Conservation (phyloP, 345 rosid genomes). For the Eutrema heterophyllum region DNA sequence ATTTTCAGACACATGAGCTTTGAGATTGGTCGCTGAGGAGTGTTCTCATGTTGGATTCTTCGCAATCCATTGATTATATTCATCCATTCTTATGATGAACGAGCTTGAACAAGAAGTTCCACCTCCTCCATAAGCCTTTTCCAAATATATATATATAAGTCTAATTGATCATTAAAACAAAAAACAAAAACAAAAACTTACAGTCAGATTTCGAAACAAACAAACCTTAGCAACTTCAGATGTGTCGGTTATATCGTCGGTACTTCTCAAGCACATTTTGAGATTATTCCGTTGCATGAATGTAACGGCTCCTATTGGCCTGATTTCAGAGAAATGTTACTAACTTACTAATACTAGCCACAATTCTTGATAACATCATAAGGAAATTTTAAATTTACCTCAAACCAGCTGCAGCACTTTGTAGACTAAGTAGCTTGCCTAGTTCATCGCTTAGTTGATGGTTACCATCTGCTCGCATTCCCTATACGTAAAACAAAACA, state of each 20-base stretch:
- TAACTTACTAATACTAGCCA: not conserved
- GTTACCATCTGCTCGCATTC: slow-evolving; percentile 72
- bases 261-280: slow-evolving; percentile 83
- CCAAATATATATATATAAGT: not conserved
- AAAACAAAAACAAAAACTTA: not conserved
- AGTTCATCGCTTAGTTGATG: slow-evolving; percentile 59
- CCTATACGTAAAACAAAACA: slow-evolving; percentile 34
- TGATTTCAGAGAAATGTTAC: slow-evolving; percentile 24
- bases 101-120: slow-evolving; percentile 69
- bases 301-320: slow-evolving; percentile 84
- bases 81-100: slow-evolving; percentile 86
- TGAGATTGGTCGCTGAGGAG: not conserved
- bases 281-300: slow-evolving; percentile 70
- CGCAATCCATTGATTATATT: slow-evolving; percentile 67
- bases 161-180: not conserved
- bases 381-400: slow-evolving; percentile 39
- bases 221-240: slow-evolving; percentile 84
- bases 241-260: slow-evolving; percentile 55
- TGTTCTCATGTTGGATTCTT: slow-evolving; percentile 20
- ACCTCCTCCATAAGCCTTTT: slow-evolving; percentile 93
- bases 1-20: not conserved
- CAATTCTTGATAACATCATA: not conserved
- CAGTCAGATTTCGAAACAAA: not conserved
- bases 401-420: slow-evolving; percentile 68
- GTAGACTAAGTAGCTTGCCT: slow-evolving; percentile 72